These are phyloP conservation scores for Penicillium desertorum DNA, from an alignment of 495 filamentous ascomycete genomes.

Conservation along the genomic window DNA sequence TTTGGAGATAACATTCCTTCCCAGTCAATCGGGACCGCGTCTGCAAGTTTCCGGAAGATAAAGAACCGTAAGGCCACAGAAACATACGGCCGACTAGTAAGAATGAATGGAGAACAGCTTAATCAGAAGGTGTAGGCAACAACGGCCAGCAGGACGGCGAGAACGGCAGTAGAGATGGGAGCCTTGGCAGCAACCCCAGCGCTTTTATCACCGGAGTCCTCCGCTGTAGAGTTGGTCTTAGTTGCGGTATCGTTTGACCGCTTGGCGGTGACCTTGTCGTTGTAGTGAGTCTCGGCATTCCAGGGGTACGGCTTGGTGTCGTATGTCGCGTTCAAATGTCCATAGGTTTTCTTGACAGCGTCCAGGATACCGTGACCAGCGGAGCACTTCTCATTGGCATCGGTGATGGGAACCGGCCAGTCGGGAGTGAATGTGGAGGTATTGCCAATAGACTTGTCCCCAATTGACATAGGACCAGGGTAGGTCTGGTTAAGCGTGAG, in stretches of 20 bases:
- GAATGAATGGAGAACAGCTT: neutral
- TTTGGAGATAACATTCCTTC: neutral
- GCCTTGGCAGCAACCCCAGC: constrained; percentile 8
- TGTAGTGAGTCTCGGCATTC: constrained; percentile 23
- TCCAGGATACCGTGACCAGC: constrained; percentile 45
- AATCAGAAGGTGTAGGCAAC: constrained; percentile 16
- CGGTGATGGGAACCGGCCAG: constrained; percentile 46
- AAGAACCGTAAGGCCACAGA: neutral
- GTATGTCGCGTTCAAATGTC: constrained; percentile 27
- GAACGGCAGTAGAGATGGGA: constrained; percentile 7
- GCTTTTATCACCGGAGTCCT: neutral
- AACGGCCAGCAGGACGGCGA: constrained; percentile 19
- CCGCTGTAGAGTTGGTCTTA: neutral
- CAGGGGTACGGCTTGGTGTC: constrained; percentile 40
- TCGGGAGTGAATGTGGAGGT: constrained; percentile 30
- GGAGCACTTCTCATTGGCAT: constrained; percentile 36
- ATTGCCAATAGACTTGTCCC: constrained; percentile 15
- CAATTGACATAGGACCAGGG: constrained; percentile 42
- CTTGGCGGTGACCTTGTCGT: constrained; percentile 33
- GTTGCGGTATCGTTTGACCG: constrained; percentile 1
- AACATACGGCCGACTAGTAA: neutral
- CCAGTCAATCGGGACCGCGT: neutral
- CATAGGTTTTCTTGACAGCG: constrained; percentile 41
- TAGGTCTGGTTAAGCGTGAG: constrained; percentile 48
- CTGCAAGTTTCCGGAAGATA: neutral